Evolutionary conservation across 257 asterid species (phyloP).

Genomic region (Salvia hispanica): DNA sequence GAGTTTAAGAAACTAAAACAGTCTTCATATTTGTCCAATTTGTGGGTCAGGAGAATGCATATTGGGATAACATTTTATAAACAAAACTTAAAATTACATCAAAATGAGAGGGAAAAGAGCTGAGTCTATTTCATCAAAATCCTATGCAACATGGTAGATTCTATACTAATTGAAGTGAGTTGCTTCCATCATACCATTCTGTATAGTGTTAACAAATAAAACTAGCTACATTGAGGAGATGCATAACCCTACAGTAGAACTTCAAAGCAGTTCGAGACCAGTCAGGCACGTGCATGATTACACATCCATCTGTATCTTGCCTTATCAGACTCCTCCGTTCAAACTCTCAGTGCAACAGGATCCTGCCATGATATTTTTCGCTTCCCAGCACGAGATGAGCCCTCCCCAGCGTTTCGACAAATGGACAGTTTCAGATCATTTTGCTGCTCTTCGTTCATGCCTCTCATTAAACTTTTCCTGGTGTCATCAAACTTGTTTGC

Average conservation of each 20-base stretch:
- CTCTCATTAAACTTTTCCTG: slow-evolving; percentile 45
- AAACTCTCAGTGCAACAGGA: slow-evolving; percentile 83
- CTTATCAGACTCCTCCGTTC: slow-evolving; percentile 13
- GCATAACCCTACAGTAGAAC: slow-evolving; percentile 18
- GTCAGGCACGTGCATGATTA: too few species aligned
- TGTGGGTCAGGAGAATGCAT: too few species aligned
- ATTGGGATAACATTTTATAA: too few species aligned
- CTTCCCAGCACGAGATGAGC: slow-evolving; percentile 69
- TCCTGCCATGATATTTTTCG: slow-evolving; percentile 94
- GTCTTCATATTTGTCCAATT: too few species aligned
- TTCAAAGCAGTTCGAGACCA: background rate
- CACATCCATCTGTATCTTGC: too few species aligned
- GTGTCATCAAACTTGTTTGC: slow-evolving; percentile 50
- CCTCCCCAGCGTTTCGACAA: slow-evolving; percentile 76
- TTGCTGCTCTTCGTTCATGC: slow-evolving; percentile 62
- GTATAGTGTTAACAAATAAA: background rate
- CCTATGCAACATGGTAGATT: slow-evolving; percentile 21
- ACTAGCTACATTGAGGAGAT: slow-evolving; percentile 9
- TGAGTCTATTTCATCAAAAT: slow-evolving; percentile 9
- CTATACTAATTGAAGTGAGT: slow-evolving; percentile 14
- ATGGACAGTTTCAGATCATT: slow-evolving; percentile 62
- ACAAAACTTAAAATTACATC: background rate
- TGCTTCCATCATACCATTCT: slow-evolving; percentile 22
- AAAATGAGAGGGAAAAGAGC: background rate
- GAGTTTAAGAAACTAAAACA: too few species aligned